Conservation (phyloP, 495 filamentous ascomycete species). For the Talaromyces adpressus region DNA sequence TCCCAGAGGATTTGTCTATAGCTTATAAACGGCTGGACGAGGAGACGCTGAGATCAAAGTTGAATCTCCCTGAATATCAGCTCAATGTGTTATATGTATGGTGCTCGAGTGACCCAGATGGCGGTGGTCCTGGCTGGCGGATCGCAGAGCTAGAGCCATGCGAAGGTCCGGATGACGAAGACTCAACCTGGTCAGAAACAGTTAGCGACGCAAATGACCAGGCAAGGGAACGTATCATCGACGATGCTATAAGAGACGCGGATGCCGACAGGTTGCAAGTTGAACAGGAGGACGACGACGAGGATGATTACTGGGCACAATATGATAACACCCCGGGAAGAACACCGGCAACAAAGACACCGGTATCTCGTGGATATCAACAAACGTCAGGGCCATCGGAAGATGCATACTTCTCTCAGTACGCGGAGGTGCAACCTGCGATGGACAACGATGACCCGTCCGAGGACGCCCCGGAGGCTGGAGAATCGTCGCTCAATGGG, state of each 20-base stretch:
- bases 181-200: slow-evolving; percentile 41
- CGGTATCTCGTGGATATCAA: slow-evolving; percentile 38
- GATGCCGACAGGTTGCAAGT: slow-evolving; percentile 21
- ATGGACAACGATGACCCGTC: slow-evolving; percentile 83
- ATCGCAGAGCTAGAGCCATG: slow-evolving; percentile 69
- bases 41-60: slow-evolving; percentile 73
- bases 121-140: slow-evolving; percentile 69
- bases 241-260: slow-evolving; percentile 29
- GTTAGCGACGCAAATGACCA: slow-evolving; percentile 47
- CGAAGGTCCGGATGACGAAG: slow-evolving; percentile 32
- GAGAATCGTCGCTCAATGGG: slow-evolving; percentile 49
- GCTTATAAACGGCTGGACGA: slow-evolving; percentile 70
- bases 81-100: slow-evolving; percentile 57
- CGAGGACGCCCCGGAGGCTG: slow-evolving; percentile 44
- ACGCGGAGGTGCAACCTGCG: slow-evolving; percentile 80
- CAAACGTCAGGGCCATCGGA: slow-evolving; percentile 27
- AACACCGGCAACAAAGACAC: slow-evolving; percentile 65
- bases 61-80: slow-evolving; percentile 47
- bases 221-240: slow-evolving; percentile 27
- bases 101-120: slow-evolving; percentile 61
- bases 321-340: slow-evolving; percentile 81
- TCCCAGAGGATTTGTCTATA: slow-evolving; percentile 54
- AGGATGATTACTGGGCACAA: slow-evolving; percentile 89
- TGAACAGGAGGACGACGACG: slow-evolving; percentile 59
- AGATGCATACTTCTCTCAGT: slow-evolving; percentile 71